These are phyloP conservation scores for Cladosporium sp. DNA, from an alignment of 2,329 filamentous ascomycete species.

Conservation along the genomic window DNA sequence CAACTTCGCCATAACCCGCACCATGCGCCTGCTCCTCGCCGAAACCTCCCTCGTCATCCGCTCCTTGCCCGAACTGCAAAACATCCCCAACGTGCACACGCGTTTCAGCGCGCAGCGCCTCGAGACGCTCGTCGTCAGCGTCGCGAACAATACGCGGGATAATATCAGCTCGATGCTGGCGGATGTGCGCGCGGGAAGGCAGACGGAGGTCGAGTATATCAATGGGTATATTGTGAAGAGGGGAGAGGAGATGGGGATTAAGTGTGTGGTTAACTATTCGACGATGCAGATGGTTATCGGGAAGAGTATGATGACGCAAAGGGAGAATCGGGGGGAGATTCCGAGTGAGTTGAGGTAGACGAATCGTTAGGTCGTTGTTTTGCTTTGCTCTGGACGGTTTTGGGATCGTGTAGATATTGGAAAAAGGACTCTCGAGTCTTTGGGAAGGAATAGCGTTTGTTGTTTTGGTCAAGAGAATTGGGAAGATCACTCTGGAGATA, in stretches of 20 bases:
- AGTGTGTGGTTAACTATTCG: constrained; percentile 71
- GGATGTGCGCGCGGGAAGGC: constrained; percentile 60
- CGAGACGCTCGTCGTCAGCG: constrained; percentile 59
- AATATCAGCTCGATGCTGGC: constrained; percentile 69
- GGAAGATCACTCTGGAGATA: neutral
- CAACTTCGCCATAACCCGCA: constrained; percentile 65
- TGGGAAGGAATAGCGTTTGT: neutral
- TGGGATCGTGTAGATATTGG: no score
- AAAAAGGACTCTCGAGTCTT: neutral
- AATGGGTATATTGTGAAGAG: constrained; percentile 84
- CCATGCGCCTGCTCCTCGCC: constrained; percentile 70
- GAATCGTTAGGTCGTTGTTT: neutral
- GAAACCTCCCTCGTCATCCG: constrained; percentile 75
- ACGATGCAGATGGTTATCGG: constrained; percentile 72
- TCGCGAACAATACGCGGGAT: constrained; percentile 57
- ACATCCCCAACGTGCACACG: constrained; percentile 59
- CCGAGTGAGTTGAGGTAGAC: neutral
- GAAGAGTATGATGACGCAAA: constrained; percentile 56
- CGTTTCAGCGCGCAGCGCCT: constrained; percentile 64
- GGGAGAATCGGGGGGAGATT: constrained; percentile 36
- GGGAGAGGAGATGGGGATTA: constrained; percentile 72
- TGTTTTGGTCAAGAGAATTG: neutral
- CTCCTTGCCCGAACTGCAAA: constrained; percentile 71
- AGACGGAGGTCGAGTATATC: constrained; percentile 78
- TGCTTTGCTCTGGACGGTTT: neutral